Base-by-base conservation (phyloP, 306 rosid genomes). In the Crataegus laevigata region DNA sequence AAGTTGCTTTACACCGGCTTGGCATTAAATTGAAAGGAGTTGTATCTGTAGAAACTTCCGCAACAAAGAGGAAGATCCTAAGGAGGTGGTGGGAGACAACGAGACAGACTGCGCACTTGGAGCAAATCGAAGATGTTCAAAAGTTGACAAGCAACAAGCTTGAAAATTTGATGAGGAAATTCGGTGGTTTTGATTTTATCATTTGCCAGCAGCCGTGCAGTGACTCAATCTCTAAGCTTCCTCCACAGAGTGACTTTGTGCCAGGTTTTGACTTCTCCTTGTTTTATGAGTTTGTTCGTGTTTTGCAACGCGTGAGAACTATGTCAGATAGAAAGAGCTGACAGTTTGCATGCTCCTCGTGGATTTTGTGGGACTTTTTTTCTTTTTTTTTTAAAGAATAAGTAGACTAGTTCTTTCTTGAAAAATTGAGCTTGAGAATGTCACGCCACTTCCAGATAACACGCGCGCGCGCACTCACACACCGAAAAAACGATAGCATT, bases 71-170 rank as follows among this genome's bases (percentile, higher is more conserved):
- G 83, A 86, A 72, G 82, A 83, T 91, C 77, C 83, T 94, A 21
- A 87, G 87, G 79, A 89, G 81, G 76, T 94, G 98, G 98, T 94
- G 94, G 96, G 85, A 79, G 15, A 77, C 28, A 15, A 85, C 87
- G 43, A 83, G 88, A 75, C 98, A 94, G 74, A 79, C 60, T 1
- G 98, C 97, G 69, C 81, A 83, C 42, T 78, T 94, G 84, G 88
- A 82, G 72, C 97, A 91, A 82, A 69, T 94, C 7, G 94, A 88
- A 81, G 96, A 89, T 17, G 77, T 91, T 79, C 91, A 89, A 42
- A 91, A 72, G 76, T 82, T 94, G 72, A 84, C 88, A 17, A 85
- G 88, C 67, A 90, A 21, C 83, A 94, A 64, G 77, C 82, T 90
- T 77, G 84, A 82, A 45, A 80, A 68, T 81, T 45, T 88, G 78